These are phyloP conservation scores for Caryopteris hybrid DNA, from an alignment of 305 asterid genomes.

Conservation along the genomic window DNA sequence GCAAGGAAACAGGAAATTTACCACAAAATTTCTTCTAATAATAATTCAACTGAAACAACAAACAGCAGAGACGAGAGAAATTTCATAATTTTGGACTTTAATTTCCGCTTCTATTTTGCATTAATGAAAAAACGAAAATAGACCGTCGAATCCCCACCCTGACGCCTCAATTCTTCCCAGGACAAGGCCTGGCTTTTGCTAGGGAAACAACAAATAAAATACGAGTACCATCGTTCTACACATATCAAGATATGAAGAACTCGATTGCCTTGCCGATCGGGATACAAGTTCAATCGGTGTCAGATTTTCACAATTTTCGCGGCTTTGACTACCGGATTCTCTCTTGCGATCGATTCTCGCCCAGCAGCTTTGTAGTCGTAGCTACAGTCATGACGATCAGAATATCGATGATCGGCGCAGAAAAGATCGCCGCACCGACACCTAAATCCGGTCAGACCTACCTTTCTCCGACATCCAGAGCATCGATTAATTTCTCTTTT, in stretches of 20 bases:
- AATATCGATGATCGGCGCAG: conserved; percentile 86
- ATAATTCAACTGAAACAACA: conserved; percentile 10
- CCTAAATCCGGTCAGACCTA: conserved; percentile 85
- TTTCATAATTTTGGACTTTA: conserved; percentile 20
- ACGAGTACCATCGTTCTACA: conserved; percentile 9
- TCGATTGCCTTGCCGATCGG: background rate
- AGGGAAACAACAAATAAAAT: background rate
- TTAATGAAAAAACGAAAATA: conserved; percentile 1
- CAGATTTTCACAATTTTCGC: conserved; percentile 75
- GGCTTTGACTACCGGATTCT: conserved; percentile 93
- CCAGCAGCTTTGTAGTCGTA: conserved; percentile 82
- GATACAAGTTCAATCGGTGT: conserved; percentile 8
- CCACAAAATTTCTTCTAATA: background rate
- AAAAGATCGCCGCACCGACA: conserved; percentile 88
- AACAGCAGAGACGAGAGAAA: background rate
- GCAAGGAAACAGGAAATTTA: background rate
- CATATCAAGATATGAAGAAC: conserved; percentile 11
- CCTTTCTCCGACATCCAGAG: conserved; percentile 75
- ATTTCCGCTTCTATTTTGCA: conserved; percentile 13
- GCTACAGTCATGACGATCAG: conserved; percentile 91
- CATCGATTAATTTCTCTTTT: conserved; percentile 69
- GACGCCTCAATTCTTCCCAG: conserved; percentile 5
- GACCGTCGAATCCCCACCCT: background rate
- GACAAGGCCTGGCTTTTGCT: conserved; percentile 13
- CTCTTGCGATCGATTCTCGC: conserved; percentile 71